Evolutionary conservation across 1,139 yeast genomes (phyloP).

Genomic region (Eremothecium gossypii): DNA sequence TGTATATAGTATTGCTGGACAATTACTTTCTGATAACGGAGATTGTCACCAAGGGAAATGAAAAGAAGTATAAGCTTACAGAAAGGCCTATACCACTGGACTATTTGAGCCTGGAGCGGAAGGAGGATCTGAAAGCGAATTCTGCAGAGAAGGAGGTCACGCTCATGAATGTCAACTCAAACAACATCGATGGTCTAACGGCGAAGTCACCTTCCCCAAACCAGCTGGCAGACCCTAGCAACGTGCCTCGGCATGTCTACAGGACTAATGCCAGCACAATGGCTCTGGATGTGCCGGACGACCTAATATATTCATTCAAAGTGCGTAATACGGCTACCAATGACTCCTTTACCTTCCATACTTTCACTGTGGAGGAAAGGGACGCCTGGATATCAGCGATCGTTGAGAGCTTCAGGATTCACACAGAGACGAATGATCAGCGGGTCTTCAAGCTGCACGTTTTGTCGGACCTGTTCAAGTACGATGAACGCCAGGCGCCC

Average conservation of each 20-base stretch:
- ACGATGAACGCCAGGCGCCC: constrained; percentile 47
- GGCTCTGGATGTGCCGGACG: constrained; percentile 18
- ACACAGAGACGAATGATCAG: constrained; percentile 37
- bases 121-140: constrained; percentile 10
- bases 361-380: constrained; percentile 47
- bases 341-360: constrained; percentile 49
- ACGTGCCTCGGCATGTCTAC: constrained; percentile 12
- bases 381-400: constrained; percentile 52
- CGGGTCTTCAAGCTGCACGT: constrained; percentile 50
- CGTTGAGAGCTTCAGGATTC: constrained; percentile 44
- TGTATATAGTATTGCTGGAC: constrained; percentile 58
- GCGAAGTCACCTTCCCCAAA: constrained; percentile 14
- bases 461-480: constrained; percentile 57
- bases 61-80: constrained; percentile 34
- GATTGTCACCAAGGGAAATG: constrained; percentile 16
- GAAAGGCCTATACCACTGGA: constrained; percentile 58
- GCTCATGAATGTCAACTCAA: background rate
- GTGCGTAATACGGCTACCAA: constrained; percentile 42
- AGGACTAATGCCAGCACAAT: constrained; percentile 12
- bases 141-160: constrained; percentile 1
- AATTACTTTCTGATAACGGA: constrained; percentile 67
- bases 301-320: constrained; percentile 35
- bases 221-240: constrained; percentile 14
- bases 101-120: constrained; percentile 45
- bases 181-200: background rate